Evolutionary conservation across 805 yeast species (phyloP), one percentile per base, ranked within the genome.

Genomic region (Candida sakaeoensis): DNA sequence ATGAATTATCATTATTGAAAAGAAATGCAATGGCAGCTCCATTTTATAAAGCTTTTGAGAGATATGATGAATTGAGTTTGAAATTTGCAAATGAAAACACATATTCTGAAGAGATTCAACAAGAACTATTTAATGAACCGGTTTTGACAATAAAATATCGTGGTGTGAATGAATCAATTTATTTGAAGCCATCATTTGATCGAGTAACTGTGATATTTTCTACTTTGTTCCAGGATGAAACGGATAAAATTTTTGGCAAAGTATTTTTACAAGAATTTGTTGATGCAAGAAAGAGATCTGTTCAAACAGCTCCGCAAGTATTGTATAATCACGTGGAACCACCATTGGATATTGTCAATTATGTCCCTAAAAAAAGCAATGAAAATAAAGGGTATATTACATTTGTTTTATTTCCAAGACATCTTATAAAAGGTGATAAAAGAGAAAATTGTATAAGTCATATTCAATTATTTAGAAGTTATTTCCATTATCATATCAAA

Each of bases 301-400:
- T 93, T 45, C 99, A 93, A 66, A 90, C 93, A 36, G 97, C 98
- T 1, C 99, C 99, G 13, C 99, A 93, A 70, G 99, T 93, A 39
- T 75, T 93, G 53, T 90, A 85, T 56, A 83, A 95, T 5, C 89
- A 83, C 57, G 76, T 73, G 47, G 96, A 87, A 52, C 87, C 97
- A n/a, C 99, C 99, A 7, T 72, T 88, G 54, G 99, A 93, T 41
- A 65, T 69, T 36, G 63, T 58, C 37, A 51, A 44, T 34, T 65
- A 54, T 28, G 72, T 65, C 24, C 43, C 52, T 18, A 60, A 72
- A 36, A 83, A 54, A 27, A 24, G 29, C 13, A 57, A 58, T 36
- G 71, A 65, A 25, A 69, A 68, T 48, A 69, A 67, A 55, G 75
- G 75, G 2, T 68, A 80, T 55, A 72, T 84, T 47, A 75, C 85